Evolutionary conservation across 2,329 filamentous ascomycete species (phyloP).

Genomic region (Clarireedia hainanense): DNA sequence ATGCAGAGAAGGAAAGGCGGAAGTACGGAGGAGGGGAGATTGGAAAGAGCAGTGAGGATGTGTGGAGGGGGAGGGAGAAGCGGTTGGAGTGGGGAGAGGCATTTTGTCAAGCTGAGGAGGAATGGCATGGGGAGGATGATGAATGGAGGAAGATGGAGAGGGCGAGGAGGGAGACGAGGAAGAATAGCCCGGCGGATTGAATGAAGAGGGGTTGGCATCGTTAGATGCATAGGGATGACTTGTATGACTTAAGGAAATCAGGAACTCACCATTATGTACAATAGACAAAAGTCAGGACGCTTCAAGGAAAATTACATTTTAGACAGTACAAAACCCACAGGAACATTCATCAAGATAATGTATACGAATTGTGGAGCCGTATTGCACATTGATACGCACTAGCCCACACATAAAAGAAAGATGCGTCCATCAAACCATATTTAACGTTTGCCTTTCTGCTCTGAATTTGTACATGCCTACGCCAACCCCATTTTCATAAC

Average conservation of each 20-base stretch:
- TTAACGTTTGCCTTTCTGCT: too few relatives aligned
- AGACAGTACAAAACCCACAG: not conserved
- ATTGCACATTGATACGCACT: too few relatives aligned
- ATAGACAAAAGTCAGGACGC: too few relatives aligned
- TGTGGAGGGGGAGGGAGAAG: constrained; percentile 71
- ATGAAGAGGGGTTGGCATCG: not conserved
- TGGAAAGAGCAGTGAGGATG: constrained; percentile 75
- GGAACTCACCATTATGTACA: too few relatives aligned
- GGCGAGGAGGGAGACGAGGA: constrained; percentile 19
- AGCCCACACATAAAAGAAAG: too few relatives aligned
- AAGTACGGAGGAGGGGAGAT: constrained; percentile 39
- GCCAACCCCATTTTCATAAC: not conserved
- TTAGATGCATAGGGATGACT: too few relatives aligned
- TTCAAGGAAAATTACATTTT: not conserved
- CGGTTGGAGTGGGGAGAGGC: constrained; percentile 41
- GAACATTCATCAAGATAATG: not conserved
- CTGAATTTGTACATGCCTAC: not conserved
- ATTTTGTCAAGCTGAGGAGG: constrained; percentile 13
- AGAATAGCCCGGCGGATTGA: not conserved
- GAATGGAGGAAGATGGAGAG: constrained; percentile 25
- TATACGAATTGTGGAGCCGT: too few relatives aligned
- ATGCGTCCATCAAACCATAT: too few relatives aligned
- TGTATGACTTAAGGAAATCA: too few relatives aligned
- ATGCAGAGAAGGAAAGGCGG: constrained; percentile 53
- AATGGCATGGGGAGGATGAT: constrained; percentile 4